Conservation (phyloP, 2,329 filamentous ascomycete species). For the Chrysoporthe puriensis region DNA sequence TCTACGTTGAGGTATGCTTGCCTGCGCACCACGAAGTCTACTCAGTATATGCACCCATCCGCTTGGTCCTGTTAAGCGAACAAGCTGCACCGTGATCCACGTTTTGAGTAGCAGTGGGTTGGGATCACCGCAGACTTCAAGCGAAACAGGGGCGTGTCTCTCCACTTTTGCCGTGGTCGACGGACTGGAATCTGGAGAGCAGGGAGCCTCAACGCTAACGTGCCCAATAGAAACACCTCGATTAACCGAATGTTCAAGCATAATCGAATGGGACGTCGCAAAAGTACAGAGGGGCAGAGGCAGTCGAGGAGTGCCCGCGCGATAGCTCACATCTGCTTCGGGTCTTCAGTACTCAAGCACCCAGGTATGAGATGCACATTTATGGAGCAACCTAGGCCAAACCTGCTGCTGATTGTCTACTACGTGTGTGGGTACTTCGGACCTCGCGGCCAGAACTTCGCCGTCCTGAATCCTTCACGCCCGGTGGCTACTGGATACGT, state of each 20-base stretch:
- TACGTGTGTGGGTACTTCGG: background rate
- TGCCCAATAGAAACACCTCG: background rate
- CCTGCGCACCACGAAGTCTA: too few relatives aligned
- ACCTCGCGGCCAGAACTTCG: background rate
- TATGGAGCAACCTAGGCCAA: background rate
- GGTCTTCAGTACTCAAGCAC: background rate
- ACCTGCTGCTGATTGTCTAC: background rate
- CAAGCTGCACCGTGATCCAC: background rate
- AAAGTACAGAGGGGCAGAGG: background rate
- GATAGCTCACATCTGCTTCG: background rate
- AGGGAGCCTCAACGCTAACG: too few relatives aligned
- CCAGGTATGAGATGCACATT: too few relatives aligned
- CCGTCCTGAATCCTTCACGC: background rate
- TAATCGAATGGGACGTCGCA: background rate
- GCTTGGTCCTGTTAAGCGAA: background rate
- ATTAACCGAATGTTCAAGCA: background rate
- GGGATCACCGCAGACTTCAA: background rate
- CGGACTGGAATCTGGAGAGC: background rate
- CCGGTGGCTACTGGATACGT: background rate
- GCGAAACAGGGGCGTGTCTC: background rate
- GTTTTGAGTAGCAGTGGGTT: background rate
- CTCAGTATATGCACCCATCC: too few relatives aligned
- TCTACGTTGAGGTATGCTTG: too few relatives aligned
- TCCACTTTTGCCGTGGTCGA: background rate
- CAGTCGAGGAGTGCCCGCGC: background rate